Evolutionary conservation across 192 early-diverging fungal species (phyloP).

Genomic region (Thoreauomyces humboldtii): DNA sequence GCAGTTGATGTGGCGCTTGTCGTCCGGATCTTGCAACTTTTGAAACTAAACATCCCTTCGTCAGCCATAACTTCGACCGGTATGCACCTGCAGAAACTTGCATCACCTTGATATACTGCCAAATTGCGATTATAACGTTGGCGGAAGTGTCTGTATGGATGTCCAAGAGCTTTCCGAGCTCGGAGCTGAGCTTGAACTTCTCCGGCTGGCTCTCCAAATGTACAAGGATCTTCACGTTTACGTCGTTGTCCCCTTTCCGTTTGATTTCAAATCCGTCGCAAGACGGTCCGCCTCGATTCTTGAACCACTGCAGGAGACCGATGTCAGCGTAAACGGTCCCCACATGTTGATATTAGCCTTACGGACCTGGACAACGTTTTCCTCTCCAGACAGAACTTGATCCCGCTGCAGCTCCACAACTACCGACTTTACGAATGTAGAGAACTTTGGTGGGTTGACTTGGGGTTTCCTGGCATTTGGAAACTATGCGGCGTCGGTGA

Average conservation of each 20-base stretch:
- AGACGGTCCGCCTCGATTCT: constrained; percentile 47
- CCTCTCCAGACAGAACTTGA: constrained; percentile 71
- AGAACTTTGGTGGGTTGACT: constrained; percentile 68
- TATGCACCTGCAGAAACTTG: background rate
- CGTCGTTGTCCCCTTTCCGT: constrained; percentile 81
- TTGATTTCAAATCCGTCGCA: constrained; percentile 93
- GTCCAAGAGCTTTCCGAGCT: constrained; percentile 73
- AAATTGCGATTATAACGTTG: constrained; percentile 80
- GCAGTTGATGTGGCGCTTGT: constrained; percentile 83
- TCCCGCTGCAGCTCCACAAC: constrained; percentile 83
- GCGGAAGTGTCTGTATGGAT: constrained; percentile 70
- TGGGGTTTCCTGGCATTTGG: constrained; percentile 50
- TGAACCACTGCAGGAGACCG: constrained; percentile 54
- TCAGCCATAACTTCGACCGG: background rate
- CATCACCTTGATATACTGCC: constrained; percentile 92
- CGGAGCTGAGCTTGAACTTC: constrained; percentile 74
- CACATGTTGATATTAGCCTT: background rate
- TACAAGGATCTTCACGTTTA: constrained; percentile 75
- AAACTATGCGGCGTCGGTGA: background rate
- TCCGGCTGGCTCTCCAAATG: constrained; percentile 71
- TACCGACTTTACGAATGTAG: constrained; percentile 79
- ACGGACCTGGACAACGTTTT: constrained; percentile 70
- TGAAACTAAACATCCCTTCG: constrained; percentile 53
- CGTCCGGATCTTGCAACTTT: constrained; percentile 85
- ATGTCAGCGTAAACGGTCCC: background rate